Evolutionary conservation across 2,329 filamentous ascomycete species (phyloP), one percentile per base, ranked within the genome.

Genomic region (Huntiella abstrusa): DNA sequence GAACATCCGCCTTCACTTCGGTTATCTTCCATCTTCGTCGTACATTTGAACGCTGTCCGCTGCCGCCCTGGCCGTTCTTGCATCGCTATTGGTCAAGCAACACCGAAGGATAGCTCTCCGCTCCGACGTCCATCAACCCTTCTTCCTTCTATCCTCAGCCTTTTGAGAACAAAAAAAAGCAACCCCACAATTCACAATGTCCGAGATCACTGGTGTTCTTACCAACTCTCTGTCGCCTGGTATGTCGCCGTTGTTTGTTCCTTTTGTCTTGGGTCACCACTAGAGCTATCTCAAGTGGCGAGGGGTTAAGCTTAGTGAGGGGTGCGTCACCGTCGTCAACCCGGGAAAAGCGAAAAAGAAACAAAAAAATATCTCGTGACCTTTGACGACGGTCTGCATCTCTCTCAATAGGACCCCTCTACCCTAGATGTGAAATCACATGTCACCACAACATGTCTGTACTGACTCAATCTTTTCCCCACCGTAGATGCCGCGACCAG

Each of bases 141-240:
- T 37, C 45, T 35, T 43, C 35, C 32, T 17, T 36, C 40, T 37
- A 46, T 28, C 45, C 22, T 28, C 22, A 28, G 22, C 22, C 22
- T 28, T 28, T 10, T 28, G 8, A 47, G 47, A 44, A 46, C 28
- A 47, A 16, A 41, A 41, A 33, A 38, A 54, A 56, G 17, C 17
- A 57, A 59, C 58, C 70, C 60, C 64, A 28, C 22, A 28, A 28
- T 85, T 75, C 72, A 73, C 71, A 65, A 73, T 69, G 70, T 68
- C 92, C 82, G 85, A 96, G 70, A 92, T 96, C 71, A 93, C 88
- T 71, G 81, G 86, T 69, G 88, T 98, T 70, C 82, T 98, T 71
- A 78, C 85, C 67, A 88, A 87, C 71, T 96, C 91, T 64, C 78
- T 96, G 68, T 92, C 87, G 61, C 74, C 87, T 61, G 88, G 91